These are phyloP conservation scores for Sphagnum contortum DNA, from an alignment of 225 moss, liverwort and hornwort genomes.

Conservation along the genomic window DNA sequence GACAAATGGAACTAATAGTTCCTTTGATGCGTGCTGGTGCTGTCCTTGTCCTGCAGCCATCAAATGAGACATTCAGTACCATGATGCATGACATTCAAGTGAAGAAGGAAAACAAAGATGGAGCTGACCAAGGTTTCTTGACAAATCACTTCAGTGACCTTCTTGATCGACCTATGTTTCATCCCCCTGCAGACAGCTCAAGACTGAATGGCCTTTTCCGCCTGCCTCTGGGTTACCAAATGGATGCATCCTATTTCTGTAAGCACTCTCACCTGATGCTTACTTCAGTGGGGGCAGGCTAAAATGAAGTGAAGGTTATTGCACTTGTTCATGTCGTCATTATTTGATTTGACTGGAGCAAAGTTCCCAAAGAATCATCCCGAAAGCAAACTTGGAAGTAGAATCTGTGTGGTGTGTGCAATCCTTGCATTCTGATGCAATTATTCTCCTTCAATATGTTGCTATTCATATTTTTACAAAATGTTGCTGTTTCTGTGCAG, in stretches of 20 bases:
- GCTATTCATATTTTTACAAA: neutral
- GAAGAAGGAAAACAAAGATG: slow-evolving; percentile 39
- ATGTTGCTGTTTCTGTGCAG: slow-evolving; percentile 14
- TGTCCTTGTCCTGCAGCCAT: slow-evolving; percentile 31
- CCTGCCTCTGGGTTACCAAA: slow-evolving; percentile 65
- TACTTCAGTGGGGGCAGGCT: neutral
- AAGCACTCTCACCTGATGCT: slow-evolving; percentile 9
- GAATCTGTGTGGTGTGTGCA: neutral
- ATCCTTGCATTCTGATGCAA: neutral
- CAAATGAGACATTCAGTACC: slow-evolving; percentile 40
- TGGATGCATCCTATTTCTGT: slow-evolving; percentile 75
- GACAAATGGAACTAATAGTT: neutral
- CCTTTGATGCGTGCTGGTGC: neutral
- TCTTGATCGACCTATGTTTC: slow-evolving; percentile 59
- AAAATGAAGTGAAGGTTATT: too few relatives aligned
- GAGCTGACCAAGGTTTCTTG: slow-evolving; percentile 62
- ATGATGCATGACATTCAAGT: slow-evolving; percentile 39
- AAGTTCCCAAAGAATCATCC: too few relatives aligned
- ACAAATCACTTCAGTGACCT: slow-evolving; percentile 40
- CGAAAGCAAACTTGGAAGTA: too few relatives aligned
- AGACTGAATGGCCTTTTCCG: slow-evolving; percentile 45
- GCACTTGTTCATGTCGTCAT: neutral
- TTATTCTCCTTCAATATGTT: neutral
- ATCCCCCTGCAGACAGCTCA: slow-evolving; percentile 47
- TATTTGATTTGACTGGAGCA: neutral